phyloP scores from a whole-genome alignment of 176 grass and related monocot species.

The Musa itinerans region DNA sequence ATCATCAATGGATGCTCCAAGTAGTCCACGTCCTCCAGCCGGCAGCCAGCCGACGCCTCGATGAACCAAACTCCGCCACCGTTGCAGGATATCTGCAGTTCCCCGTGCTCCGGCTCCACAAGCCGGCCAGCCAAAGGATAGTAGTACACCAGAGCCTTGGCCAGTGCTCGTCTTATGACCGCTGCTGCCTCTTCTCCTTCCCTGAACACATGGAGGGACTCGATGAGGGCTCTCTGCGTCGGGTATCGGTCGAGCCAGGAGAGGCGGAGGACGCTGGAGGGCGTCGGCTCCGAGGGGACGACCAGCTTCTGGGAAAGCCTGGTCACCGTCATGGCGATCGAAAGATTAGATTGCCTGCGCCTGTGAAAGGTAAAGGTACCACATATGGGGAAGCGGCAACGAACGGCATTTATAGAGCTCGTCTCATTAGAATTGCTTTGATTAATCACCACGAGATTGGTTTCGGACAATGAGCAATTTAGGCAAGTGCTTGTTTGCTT shows the following conservation, averaged over 20 bases:
- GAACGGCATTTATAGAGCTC: too few species aligned
- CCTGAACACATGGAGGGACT: constrained; percentile 86
- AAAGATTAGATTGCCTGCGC: not conserved
- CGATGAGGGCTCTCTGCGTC: constrained; percentile 83
- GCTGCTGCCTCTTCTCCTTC: constrained; percentile 11
- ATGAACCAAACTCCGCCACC: constrained; percentile 68
- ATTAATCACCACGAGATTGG: too few species aligned
- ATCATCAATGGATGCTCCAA: constrained; percentile 86
- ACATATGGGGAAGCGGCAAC: too few species aligned
- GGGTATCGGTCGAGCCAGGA: constrained; percentile 94
- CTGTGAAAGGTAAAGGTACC: not conserved
- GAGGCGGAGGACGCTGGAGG: constrained; percentile 29
- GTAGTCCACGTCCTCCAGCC: constrained; percentile 69
- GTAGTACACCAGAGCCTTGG: constrained; percentile 49
- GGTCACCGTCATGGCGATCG: constrained; percentile 3
- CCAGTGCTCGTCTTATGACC: constrained; percentile 42
- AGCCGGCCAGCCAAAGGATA: constrained; percentile 64
- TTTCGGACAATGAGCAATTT: too few species aligned
- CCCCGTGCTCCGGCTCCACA: constrained; percentile 33
- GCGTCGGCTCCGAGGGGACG: constrained; percentile 38
- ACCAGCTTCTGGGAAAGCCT: constrained; percentile 35
- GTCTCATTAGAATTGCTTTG: too few species aligned
- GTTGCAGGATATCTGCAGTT: constrained; percentile 51
- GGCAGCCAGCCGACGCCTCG: constrained; percentile 29
- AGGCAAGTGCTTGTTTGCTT: too few species aligned